Evolutionary conservation across 345 rosid genomes (phyloP), one percentile per base, ranked within the genome.

Genomic region (Cardamine occulta): DNA sequence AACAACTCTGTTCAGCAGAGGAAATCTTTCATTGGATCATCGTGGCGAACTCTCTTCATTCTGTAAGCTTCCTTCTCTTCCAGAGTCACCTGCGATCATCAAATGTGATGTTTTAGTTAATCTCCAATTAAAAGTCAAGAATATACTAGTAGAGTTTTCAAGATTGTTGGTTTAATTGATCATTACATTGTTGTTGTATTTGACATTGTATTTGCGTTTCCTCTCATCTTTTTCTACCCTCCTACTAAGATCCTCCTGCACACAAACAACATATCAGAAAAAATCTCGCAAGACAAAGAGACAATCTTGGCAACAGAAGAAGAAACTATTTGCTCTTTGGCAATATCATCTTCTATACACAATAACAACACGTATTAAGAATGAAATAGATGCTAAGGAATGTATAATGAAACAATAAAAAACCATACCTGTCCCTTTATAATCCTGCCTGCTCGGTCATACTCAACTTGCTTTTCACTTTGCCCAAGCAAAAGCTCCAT

Each of bases 51-150:
- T 71, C 26, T 87, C 84, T 85, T 87, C 91, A 87, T 86, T 73
- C 91, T 82, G 68, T 86, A 89, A 3, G 91, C 91, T 68, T 88
- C 93, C 93, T 84, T 88, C 14, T 90, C 96, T 79, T 88, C 91
- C 0, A 67, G 81, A 34, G 90, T 88, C 35, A 83, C 31, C 31
- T 28, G 5, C 31, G 31, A 3, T n/a, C n/a, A n/a, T n/a, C n/a
- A n/a, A 3, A 31, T 31, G 34, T 31, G 31, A 28, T 3, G 3
- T 28, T 28, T 28, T 28, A 28, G 5, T 28, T 28, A 28, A 28
- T 28, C 31, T 28, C 31, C 31, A 28, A 28, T 28, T 31, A 31
- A 31, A 28, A 4, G 3, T 28, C 31, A 28, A 28, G 31, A 28
- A 3, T 28, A 4, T 28, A 28, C 5, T 28, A 28, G 31, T 8